Conservation (phyloP, 2,329 filamentous ascomycete species). For the Myriosclerotinia duriaeana region DNA sequence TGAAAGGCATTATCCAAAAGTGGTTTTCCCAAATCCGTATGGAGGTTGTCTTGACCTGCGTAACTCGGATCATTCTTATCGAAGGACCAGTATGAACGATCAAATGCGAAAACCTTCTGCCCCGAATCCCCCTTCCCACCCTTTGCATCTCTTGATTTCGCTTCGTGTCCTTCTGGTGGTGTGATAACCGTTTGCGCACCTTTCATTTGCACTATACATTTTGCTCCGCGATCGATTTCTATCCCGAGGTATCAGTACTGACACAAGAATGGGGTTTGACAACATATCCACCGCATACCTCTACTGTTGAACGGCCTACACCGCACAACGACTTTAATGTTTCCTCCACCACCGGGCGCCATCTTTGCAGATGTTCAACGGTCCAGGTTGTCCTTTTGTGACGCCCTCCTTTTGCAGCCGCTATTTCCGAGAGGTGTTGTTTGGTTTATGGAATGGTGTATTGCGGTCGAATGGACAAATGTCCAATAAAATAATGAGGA, state of each 20-base stretch:
- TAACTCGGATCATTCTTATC: conserved; percentile 77
- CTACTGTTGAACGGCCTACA: conserved; percentile 91
- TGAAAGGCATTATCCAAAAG: conserved; percentile 97
- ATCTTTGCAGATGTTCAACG: conserved; percentile 35
- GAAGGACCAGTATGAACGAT: conserved; percentile 98
- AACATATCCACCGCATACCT: conserved; percentile 56
- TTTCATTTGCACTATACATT: conserved; percentile 98
- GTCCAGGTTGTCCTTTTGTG: conserved; percentile 11
- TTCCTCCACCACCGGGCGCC: conserved; percentile 65
- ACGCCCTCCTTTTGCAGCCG: conserved; percentile 21
- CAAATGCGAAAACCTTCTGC: conserved; percentile 88
- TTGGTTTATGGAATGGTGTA: conserved; percentile 23
- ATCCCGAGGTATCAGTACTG: conserved; percentile 28
- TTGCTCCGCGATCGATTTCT: conserved; percentile 89
- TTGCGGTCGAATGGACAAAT: conserved; percentile 5
- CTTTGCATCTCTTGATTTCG: conserved; percentile 58
- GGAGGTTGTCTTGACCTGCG: conserved; percentile 86
- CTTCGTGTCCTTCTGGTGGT: conserved; percentile 63
- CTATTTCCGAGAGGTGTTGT: neutral
- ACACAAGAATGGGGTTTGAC: conserved; percentile 6
- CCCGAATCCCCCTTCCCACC: conserved; percentile 63
- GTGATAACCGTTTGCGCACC: conserved; percentile 83
- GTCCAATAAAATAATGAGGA: conserved; percentile 6
- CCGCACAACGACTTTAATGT: conserved; percentile 99
- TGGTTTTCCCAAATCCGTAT: conserved; percentile 82